These are phyloP conservation scores for Pyrenophora tritici-repentis DNA, from an alignment of 2,329 filamentous ascomycete genomes.

Conservation along the genomic window DNA sequence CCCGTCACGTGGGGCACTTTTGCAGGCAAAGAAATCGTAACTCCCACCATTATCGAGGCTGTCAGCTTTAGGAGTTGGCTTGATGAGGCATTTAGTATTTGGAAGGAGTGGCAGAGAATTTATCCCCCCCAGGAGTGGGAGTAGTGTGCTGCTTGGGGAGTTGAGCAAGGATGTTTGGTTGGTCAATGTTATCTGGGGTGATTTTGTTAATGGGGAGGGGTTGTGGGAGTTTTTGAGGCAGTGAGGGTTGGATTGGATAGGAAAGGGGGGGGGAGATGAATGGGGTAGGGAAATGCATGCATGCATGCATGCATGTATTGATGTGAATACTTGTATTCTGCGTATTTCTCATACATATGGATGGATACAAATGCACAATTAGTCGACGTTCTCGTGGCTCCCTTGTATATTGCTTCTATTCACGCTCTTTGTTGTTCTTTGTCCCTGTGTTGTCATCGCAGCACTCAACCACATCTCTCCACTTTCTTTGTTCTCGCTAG, in stretches of 20 bases:
- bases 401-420: too few species aligned
- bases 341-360: too few species aligned
- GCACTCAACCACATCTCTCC: too few species aligned
- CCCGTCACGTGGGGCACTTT: slow-evolving; percentile 98
- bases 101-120: slow-evolving; percentile 89
- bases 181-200: slow-evolving; percentile 87
- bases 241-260: not conserved
- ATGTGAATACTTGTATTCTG: too few species aligned
- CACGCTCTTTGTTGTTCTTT: too few species aligned
- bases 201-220: slow-evolving; percentile 71
- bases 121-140: slow-evolving; percentile 76
- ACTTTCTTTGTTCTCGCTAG: too few species aligned
- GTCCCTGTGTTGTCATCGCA: too few species aligned
- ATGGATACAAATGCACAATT: too few species aligned
- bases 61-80: slow-evolving; percentile 93
- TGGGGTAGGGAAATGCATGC: too few species aligned
- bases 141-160: slow-evolving; percentile 70
- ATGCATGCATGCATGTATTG: too few species aligned
- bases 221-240: slow-evolving; percentile 69
- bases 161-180: slow-evolving; percentile 78
- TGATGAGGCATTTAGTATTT: slow-evolving; percentile 95
- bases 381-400: too few species aligned
- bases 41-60: slow-evolving; percentile 94
- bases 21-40: slow-evolving; percentile 92
- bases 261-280: not conserved